Percentiles rank a stretch among this genome's conserved stretches.
phyloP scores from a whole-genome alignment of 2,329 filamentous ascomycete species.

The Trichoderma aggressivum region DNA sequence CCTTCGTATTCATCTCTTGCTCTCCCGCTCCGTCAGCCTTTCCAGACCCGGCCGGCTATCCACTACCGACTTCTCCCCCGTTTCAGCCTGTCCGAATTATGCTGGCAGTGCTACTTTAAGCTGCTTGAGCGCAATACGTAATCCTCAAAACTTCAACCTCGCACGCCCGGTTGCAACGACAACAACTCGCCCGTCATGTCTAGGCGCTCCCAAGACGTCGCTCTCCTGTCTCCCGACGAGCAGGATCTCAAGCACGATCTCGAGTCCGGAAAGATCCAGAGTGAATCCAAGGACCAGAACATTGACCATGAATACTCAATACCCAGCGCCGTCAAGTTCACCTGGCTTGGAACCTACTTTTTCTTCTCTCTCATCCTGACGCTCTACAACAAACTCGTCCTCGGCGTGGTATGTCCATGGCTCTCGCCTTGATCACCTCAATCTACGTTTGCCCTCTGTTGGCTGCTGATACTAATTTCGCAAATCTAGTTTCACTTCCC shows the following conservation, averaged over 20 bases:
- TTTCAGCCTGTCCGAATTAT: constrained; percentile 2
- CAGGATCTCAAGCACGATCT: constrained; percentile 27
- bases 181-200: constrained; percentile 28
- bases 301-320: constrained; percentile 46
- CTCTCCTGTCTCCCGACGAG: constrained; percentile 32
- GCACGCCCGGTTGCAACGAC: not conserved
- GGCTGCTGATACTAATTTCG: not conserved
- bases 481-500: constrained; percentile 52
- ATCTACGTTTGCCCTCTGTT: not conserved
- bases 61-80: not conserved
- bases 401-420: constrained; percentile 44
- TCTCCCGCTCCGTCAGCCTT: not conserved
- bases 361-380: constrained; percentile 48
- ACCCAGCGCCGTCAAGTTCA: constrained; percentile 44
- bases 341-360: constrained; percentile 52
- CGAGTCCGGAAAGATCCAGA: constrained; percentile 27
- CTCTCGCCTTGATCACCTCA: not conserved
- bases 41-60: not conserved
- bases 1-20: constrained; percentile 5
- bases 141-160: not conserved
- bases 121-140: not conserved
- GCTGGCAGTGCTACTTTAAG: constrained; percentile 2
- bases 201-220: constrained; percentile 30
- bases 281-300: constrained; percentile 34
- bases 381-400: constrained; percentile 57